phyloP scores from a whole-genome alignment of 805 yeast genomes.

The Monosporozyma unispora region DNA sequence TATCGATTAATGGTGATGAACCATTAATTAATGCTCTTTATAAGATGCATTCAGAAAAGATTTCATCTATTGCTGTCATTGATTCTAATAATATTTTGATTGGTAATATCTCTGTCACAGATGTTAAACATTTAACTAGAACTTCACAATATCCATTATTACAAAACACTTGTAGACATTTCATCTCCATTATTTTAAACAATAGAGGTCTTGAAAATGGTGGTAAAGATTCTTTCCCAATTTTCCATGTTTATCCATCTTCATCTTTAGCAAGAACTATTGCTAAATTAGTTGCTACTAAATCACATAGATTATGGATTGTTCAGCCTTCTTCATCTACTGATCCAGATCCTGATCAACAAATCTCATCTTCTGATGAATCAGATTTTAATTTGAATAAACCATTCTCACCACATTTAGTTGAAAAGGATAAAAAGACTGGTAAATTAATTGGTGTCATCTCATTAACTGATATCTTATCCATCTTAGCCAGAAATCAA shows the following conservation, averaged over 20 bases:
- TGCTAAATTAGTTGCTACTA: constrained; percentile 92
- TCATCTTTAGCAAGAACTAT: constrained; percentile 80
- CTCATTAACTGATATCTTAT: constrained; percentile 81
- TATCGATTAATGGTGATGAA: constrained; percentile 80
- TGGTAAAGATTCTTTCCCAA: constrained; percentile 88
- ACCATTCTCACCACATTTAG: constrained; percentile 18
- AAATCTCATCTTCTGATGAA: constrained; percentile 5
- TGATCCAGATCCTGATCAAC: neutral
- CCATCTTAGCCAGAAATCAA: constrained; percentile 58
- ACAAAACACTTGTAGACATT: constrained; percentile 76
- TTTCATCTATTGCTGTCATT: constrained; percentile 87
- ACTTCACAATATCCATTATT: constrained; percentile 79
- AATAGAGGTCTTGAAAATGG: constrained; percentile 73
- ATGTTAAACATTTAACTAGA: constrained; percentile 78
- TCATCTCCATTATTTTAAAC: constrained; percentile 75
- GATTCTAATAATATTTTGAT: constrained; percentile 66
- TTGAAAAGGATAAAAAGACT: constrained; percentile 45
- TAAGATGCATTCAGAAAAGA: constrained; percentile 75
- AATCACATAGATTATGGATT: constrained; percentile 83
- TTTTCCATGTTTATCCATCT: constrained; percentile 78
- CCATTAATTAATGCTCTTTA: constrained; percentile 76
- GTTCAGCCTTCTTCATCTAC: constrained; percentile 41
- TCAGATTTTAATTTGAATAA: neutral
- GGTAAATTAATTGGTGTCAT: constrained; percentile 88
- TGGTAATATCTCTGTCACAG: constrained; percentile 92